Base-by-base conservation (phyloP, 805 yeast species). In the Ogataea allantospora region DNA sequence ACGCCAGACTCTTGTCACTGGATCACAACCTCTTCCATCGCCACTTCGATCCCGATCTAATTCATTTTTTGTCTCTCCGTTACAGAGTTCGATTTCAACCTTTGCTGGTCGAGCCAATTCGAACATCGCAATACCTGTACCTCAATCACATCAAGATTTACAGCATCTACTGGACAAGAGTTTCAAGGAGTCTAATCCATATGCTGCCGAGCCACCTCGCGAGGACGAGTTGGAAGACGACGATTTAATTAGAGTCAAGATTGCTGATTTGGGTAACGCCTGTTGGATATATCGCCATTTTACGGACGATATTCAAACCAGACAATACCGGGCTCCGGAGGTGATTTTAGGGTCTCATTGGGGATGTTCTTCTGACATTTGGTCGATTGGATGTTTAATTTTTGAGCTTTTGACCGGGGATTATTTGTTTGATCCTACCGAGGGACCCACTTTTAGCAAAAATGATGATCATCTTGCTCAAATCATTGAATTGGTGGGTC, bases 381-480 rank as follows among this genome's bases (percentile, higher is more conserved):
- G 99, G 99, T 85, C 96, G n/a, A 70, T 85, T 53, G 97, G 95
- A 0, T 89, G 98, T 64, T 65, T 93, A 53, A 70, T 85, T 1
- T 93, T 93, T 63, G 99, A 93, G 65, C 70, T 93, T 16, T 62
- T 91, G 29, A 91, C 99, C 0, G 98, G 98, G 3, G 98, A 91
- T 62, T 89, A 89, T 54, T 62, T 93, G 33, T 93, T 91, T 60
- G 97, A 91, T 59, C 99, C 99, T 5, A 76, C 79, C 35, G 77
- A 77, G 44, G 88, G 89, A 1, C 77, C 75, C 38, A 68, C 83
- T 4, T 91, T 87, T 63, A 60, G 80, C 33, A 89, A 89, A 55
- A 96, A 89, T 60, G 97, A 91, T 56, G 99, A 93, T 60, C 99
- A 93, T 60, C 72, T 93, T 51, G 98, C 98, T 0, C 98, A 93